Evolutionary conservation across 2,329 filamentous ascomycete genomes (phyloP).

Genomic region (Aspergillus puulaauensis): DNA sequence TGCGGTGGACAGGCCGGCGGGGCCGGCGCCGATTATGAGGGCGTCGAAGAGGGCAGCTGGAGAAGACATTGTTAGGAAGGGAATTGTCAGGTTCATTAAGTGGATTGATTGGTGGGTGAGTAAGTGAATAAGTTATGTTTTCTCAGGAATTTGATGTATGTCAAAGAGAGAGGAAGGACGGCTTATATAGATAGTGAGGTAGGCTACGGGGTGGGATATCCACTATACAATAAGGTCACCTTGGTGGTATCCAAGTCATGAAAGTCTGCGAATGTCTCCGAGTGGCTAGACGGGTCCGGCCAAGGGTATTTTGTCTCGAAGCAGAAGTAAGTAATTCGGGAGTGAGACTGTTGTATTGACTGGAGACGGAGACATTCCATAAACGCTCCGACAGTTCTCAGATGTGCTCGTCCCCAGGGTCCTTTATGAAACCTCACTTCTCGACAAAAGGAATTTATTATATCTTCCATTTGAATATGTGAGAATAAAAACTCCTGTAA

Average conservation of each 20-base stretch:
- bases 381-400: not conserved
- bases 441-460: not conserved
- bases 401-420: not conserved
- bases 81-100: not conserved
- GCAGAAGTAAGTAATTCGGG: too few species aligned
- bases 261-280: too few species aligned
- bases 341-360: not conserved
- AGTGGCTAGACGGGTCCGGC: too few species aligned
- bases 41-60: slow-evolving; percentile 44
- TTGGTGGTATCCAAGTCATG: too few species aligned
- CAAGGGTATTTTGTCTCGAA: too few species aligned
- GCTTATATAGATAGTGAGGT: not conserved
- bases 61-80: not conserved
- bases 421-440: not conserved
- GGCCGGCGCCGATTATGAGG: slow-evolving; percentile 54
- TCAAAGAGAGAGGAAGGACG: not conserved
- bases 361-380: not conserved
- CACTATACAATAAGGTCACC: too few species aligned
- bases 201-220: too few species aligned
- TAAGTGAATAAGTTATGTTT: too few species aligned
- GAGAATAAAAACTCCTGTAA: too few species aligned
- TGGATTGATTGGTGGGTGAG: not conserved
- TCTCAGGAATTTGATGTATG: not conserved
- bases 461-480: too few species aligned
- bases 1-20: slow-evolving; percentile 49